These are phyloP conservation scores for Schizophyllum commune DNA, from an alignment of 1,284 basidiomycete species.

Conservation along the genomic window DNA sequence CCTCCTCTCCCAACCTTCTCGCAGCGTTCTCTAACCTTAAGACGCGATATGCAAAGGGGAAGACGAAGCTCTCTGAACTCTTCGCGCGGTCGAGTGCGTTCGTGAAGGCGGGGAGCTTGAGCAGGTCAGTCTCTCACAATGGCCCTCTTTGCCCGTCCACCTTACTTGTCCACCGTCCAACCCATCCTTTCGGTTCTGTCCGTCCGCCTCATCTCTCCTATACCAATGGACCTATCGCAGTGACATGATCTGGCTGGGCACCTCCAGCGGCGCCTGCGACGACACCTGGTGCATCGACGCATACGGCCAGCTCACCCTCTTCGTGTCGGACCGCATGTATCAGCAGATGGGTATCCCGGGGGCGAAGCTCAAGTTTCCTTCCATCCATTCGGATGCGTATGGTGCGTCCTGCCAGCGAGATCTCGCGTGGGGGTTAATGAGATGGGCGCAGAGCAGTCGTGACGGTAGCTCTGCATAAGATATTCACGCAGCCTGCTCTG, in stretches of 20 bases:
- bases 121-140: constrained; percentile 4
- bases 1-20: not conserved
- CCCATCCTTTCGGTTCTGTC: no score
- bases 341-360: constrained; percentile 51
- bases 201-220: no score
- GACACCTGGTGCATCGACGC: constrained; percentile 62
- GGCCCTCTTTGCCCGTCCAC: no score
- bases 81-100: constrained; percentile 23
- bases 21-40: constrained; percentile 26
- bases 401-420: constrained; percentile 28
- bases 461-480: constrained; percentile 33
- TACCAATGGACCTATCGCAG: no score
- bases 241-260: constrained; percentile 27
- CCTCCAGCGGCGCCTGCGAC: constrained; percentile 25
- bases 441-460: constrained; percentile 7
- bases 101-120: constrained; percentile 13
- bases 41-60: constrained; percentile 34
- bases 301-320: constrained; percentile 46
- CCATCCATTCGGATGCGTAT: constrained; percentile 40
- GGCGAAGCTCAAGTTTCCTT: constrained; percentile 37
- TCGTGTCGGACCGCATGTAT: constrained; percentile 46
- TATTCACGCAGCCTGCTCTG: not conserved
- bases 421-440: constrained; percentile 1
- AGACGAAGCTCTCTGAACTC: constrained; percentile 33
- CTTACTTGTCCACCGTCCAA: no score